Percentiles rank a stretch among this genome's conserved stretches.
phyloP scores from a whole-genome alignment of 1,139 yeast species.

The Saccharomyces hybrid region DNA sequence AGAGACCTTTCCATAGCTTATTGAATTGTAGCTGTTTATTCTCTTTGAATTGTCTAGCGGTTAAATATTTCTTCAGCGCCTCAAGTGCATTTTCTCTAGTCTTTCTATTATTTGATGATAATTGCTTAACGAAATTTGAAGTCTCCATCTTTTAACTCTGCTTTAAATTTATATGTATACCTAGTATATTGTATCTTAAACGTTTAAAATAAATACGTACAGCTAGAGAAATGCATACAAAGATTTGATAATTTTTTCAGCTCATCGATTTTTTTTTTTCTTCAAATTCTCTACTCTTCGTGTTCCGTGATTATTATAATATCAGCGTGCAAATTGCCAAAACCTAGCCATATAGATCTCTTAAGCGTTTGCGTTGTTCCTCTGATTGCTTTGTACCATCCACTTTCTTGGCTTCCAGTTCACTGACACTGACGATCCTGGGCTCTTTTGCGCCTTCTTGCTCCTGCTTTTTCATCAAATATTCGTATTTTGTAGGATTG shows the following conservation, averaged over 20 bases:
- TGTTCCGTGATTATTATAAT: slow-evolving; percentile 1
- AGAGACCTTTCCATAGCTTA: slow-evolving; percentile 90
- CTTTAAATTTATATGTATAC: background rate
- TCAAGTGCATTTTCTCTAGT: slow-evolving; percentile 67
- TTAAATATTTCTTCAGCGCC: slow-evolving; percentile 54
- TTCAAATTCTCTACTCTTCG: slow-evolving; percentile 2
- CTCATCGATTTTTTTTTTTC: slow-evolving; percentile 7
- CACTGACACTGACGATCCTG: slow-evolving; percentile 6
- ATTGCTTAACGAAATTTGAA: slow-evolving; percentile 59
- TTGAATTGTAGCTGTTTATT: slow-evolving; percentile 53
- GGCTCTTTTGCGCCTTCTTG: background rate
- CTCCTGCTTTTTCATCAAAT: slow-evolving; percentile 13
- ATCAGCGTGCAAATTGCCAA: background rate
- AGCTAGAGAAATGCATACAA: background rate
- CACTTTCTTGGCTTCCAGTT: slow-evolving; percentile 17
- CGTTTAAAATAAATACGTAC: background rate
- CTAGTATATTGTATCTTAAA: background rate
- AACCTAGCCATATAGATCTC: slow-evolving; percentile 21
- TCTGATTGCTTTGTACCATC: slow-evolving; percentile 21
- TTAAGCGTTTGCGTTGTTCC: slow-evolving; percentile 14
- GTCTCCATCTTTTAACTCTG: slow-evolving; percentile 26
- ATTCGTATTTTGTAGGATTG: slow-evolving; percentile 31
- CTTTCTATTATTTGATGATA: slow-evolving; percentile 57
- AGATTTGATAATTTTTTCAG: slow-evolving; percentile 3
- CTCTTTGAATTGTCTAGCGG: slow-evolving; percentile 33